phyloP scores from a whole-genome alignment of 1,284 basidiomycete genomes.

The Phenoliferia sp. region DNA sequence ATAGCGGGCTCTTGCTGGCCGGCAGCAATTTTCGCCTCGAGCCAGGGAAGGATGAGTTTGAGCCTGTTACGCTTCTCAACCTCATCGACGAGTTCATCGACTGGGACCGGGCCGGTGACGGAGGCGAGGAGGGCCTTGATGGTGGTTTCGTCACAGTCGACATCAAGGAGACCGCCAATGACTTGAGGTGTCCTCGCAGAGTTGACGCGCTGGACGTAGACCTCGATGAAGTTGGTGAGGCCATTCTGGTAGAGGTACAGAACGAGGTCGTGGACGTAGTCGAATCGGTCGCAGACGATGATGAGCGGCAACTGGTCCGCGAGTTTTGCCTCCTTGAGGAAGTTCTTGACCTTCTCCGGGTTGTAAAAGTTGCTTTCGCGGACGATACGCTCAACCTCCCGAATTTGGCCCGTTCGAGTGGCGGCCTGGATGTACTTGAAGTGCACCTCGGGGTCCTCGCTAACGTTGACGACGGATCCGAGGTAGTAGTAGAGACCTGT shows the following conservation, averaged over 20 bases:
- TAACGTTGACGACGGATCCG: slow-evolving; percentile 95
- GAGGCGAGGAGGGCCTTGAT: slow-evolving; percentile 92
- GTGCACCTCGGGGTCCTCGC: slow-evolving; percentile 93
- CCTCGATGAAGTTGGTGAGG: slow-evolving; percentile 94
- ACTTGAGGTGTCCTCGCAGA: slow-evolving; percentile 97
- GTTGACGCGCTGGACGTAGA: slow-evolving; percentile 98
- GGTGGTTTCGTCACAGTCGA: slow-evolving; percentile 94
- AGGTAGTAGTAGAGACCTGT: slow-evolving; percentile 94
- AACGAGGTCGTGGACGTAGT: slow-evolving; percentile 98
- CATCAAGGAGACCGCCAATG: slow-evolving; percentile 91
- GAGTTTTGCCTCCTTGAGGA: slow-evolving; percentile 92
- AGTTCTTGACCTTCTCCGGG: slow-evolving; percentile 99
- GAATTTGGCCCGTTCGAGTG: slow-evolving; percentile 94
- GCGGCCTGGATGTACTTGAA: slow-evolving; percentile 99
- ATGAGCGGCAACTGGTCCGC: slow-evolving; percentile 96
- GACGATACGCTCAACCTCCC: slow-evolving; percentile 98
- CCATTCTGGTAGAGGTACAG: slow-evolving; percentile 99
- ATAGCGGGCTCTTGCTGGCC: slow-evolving; percentile 89
- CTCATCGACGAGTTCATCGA: slow-evolving; percentile 95
- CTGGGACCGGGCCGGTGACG: slow-evolving; percentile 94
- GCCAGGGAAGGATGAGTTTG: slow-evolving; percentile 95
- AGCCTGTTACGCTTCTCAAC: slow-evolving; percentile 94
- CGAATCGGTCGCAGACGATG: slow-evolving; percentile 99
- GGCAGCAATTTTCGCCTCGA: slow-evolving; percentile 84
- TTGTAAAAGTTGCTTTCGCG: slow-evolving; percentile 97